Base-by-base conservation (phyloP, 2,329 filamentous ascomycete genomes). In the Fusarium secorum region DNA sequence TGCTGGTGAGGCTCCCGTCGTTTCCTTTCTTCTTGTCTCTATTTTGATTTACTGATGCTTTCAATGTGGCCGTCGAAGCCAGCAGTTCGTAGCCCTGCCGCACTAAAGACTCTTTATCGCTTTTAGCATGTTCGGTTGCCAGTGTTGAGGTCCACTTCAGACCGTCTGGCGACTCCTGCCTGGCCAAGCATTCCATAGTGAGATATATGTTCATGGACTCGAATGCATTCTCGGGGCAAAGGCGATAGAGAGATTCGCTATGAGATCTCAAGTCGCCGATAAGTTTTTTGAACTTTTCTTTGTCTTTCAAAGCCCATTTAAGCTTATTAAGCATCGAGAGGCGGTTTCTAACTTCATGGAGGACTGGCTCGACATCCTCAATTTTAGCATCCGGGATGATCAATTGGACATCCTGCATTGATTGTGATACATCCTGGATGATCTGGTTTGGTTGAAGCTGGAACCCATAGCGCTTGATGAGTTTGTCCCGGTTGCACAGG, bases 1-100 rank as follows among this genome's bases (percentile, higher is more conserved):
- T 44, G 5, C 24, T 44, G 4, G 4, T 1, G 3, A 44, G 24
- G 0, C 24, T 10, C 11, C 24, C 20, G 5, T 26, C 24, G 0
- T 14, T 20, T 1, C 0, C 11, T 4, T 14, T 17, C 17, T 44
- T 20, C 5, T 3, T 44, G 0, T 44, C 42, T 26, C 17, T 44
- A 9, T 20, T 44, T 4, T 44, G 4, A 1, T 44, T 44, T 0
- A 44, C 42, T 1, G 42, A 44, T 26, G 42, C 42, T 14, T 44
- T 26, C 42, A 26, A 2, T 0, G 22, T 44, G 5, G 24, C 24
- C 17, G 42, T 26, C 18, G 42, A 44, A 26, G 42, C 42, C 8
- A 44, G 42, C 3, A 44, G 3, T 26, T 44, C 24, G 24, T 44
- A 44, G 3, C 42, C 42, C 5, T 44, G 7, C 0, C 42, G 11